Conservation (phyloP, 2,329 filamentous ascomycete species). For the Chaetomium sp. region DNA sequence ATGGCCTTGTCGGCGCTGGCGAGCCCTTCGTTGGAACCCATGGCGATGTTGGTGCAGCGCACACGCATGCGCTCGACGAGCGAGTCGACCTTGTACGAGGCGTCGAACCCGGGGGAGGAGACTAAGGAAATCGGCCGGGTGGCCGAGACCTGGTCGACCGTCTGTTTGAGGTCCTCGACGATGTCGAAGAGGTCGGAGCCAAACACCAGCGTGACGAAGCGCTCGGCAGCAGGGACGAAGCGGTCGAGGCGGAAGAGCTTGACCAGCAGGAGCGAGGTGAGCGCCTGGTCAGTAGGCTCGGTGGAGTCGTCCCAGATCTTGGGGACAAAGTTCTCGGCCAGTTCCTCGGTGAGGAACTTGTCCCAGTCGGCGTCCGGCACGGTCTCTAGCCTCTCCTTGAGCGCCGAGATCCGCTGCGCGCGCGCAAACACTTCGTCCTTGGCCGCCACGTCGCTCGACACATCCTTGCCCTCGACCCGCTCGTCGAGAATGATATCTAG, state of each 20-base stretch:
- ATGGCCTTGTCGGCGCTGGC: conserved; percentile 94
- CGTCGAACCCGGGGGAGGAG: conserved; percentile 94
- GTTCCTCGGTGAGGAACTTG: conserved; percentile 74
- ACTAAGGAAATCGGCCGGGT: conserved; percentile 84
- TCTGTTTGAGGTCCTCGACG: conserved; percentile 76
- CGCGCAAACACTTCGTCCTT: conserved; percentile 63
- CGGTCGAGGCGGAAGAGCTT: conserved; percentile 94
- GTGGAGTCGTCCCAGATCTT: conserved; percentile 61
- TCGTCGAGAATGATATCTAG: conserved; percentile 83
- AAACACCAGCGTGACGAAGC: conserved; percentile 83
- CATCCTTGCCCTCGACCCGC: conserved; percentile 66
- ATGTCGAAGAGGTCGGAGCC: conserved; percentile 75
- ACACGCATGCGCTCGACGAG: conserved; percentile 78
- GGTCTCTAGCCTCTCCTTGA: conserved; percentile 65
- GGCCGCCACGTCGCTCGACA: conserved; percentile 61
- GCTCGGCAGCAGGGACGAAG: conserved; percentile 86
- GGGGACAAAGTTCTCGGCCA: conserved; percentile 80
- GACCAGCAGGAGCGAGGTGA: conserved; percentile 80
- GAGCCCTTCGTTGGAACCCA: conserved; percentile 94
- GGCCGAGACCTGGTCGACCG: conserved; percentile 76
- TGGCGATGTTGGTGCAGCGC: conserved; percentile 92
- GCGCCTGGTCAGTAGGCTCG: conserved; percentile 64
- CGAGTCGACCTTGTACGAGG: conserved; percentile 97
- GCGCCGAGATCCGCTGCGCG: conserved; percentile 60
- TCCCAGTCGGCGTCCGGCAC: conserved; percentile 65